Evolutionary conservation across 306 rosid genomes (phyloP), one percentile per base, ranked within the genome.

Genomic region (Vigna hirtella): DNA sequence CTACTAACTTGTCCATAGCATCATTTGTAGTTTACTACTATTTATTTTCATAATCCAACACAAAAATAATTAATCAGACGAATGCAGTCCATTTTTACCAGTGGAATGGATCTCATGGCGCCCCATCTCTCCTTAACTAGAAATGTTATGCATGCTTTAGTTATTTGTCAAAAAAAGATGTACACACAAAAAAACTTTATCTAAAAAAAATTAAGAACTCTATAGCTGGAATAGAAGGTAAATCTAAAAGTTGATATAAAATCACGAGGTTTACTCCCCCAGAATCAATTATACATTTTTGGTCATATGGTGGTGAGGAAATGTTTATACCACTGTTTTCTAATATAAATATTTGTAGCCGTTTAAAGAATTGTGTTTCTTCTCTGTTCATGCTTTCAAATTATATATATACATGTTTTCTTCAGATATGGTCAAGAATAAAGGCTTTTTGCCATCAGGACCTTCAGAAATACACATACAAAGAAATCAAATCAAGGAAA

Each of bases 351-450:
- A 55, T 42, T 26, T 49, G 22, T 26, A 38, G 55, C 3, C 48
- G 57, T 36, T 3, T 50, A 62, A 66, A 40, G 66, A 51, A 61
- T 49, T 17, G 5, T 55, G 56, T 40, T 50, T 74, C 24, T 51
- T 47, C 30, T 48, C 16, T 36, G 7, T 51, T 66, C 53, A 51
- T 66, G 47, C 59, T 76, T 81, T 82, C 72, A 28, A 51, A 55
- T 58, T 67, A 28, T 14, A 63, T 42, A 66, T 76, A 43, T 55
- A 58, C 61, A 32, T 76, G 8, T 82, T 68, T 72, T 78, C 55
- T 83, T 72, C 91, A 95, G 98, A 95, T 89, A 95, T 95, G 98
- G 97, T 95, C 70, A 95, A 95, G 88, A 85, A 95, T 86, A 92
- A 95, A 87, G 98, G 98, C 71, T 92, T 95, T 86, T 81, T 95